Evolutionary conservation across 176 grass and related monocot species (phyloP).

Genomic region (Oryza meridionalis): DNA sequence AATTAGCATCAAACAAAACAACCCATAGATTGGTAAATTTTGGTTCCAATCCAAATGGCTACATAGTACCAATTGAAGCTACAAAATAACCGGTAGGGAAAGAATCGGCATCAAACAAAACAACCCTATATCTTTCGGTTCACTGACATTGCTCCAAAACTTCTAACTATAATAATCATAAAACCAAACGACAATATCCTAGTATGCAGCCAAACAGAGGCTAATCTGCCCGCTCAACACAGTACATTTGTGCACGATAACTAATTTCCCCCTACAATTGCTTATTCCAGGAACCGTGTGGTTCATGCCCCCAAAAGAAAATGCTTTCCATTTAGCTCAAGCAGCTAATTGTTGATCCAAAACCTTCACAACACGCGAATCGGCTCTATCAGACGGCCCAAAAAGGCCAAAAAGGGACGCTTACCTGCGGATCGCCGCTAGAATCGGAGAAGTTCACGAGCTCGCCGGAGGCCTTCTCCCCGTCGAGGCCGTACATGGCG

Average conservation of each 20-base stretch:
- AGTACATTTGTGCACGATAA: background rate
- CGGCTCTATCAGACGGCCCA: background rate
- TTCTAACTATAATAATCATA: background rate
- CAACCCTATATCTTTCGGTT: background rate
- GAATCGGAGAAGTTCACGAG: constrained; percentile 67
- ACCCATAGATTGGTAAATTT: no score
- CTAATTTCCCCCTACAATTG: background rate
- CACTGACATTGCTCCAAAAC: background rate
- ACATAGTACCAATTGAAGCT: no score
- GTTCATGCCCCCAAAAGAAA: background rate
- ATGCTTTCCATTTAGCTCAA: background rate
- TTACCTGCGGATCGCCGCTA: constrained; percentile 59
- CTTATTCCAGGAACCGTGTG: background rate
- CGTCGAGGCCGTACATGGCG: constrained; percentile 51
- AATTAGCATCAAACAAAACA: no score
- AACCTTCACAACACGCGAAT: background rate
- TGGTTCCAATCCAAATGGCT: no score
- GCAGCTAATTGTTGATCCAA: background rate
- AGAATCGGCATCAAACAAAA: no score
- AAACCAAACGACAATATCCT: background rate
- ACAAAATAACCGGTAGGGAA: no score
- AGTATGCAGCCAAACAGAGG: background rate
- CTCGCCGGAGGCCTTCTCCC: constrained; percentile 56
- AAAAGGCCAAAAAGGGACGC: background rate
- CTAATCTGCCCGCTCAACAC: background rate